Evolutionary conservation across 2,329 filamentous ascomycete species (phyloP), one percentile per base, ranked within the genome.

Genomic region (Sporothrix phasma): DNA sequence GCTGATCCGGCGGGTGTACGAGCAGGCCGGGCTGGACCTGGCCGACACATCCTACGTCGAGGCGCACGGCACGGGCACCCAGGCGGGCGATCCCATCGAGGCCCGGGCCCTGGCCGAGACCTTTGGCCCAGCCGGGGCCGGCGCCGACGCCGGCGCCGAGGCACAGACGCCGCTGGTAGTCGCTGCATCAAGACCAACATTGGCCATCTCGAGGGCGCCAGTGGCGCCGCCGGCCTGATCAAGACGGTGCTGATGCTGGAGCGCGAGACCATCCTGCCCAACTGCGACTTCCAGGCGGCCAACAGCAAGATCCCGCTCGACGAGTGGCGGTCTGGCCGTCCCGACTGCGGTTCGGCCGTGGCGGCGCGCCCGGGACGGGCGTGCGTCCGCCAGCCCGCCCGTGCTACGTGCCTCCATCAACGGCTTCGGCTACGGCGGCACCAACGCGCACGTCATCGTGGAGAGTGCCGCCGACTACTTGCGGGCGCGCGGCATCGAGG

Each of bases 171-270:
- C 54, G 0, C 34, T 68, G 0, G 26, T 61, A 0, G 73, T 77
- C 0, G 76, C 2, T 75, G 72, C 0, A 66, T 77, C 64, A 78
- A 78, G 67, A 74, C 76, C 0, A 73, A 77, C 5, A 72, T 77
- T 31, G 80, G 80, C 5, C 80, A 82, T 61, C 74, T 76, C 0
- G 79, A 82, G 68, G 78, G 77, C 5, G 74, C 76, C 0, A 77
- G 77, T 3, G 80, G 80, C 1, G 68, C 80, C 2, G 78, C 78
- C 0, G 76, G 75, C 6, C 51, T 81, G 10, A 69, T 82, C 24
- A 79, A 78, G 66, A 72, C 73, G 0, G 67, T 76, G 0, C 66
- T 76, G 37, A 71, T 73, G 26, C 64, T 80, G 41, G 75, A 79
- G 67, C 69, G 76, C n/a, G 73, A 65, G 31, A 59, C 29, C 1